These are phyloP conservation scores for Triangularia verruculosa DNA, from an alignment of 2,329 filamentous ascomycete species.

Conservation along the genomic window DNA sequence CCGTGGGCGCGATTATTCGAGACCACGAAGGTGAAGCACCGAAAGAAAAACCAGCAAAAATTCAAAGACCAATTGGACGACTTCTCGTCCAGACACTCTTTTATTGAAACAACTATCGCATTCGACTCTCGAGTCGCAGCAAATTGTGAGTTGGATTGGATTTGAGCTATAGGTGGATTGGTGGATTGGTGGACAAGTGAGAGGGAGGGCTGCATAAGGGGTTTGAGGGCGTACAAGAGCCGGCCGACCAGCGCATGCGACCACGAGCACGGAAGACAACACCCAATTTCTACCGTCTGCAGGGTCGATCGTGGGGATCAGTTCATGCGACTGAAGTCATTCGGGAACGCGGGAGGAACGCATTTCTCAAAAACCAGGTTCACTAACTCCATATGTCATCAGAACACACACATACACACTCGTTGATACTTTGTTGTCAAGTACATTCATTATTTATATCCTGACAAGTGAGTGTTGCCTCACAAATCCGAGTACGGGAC, in stretches of 20 bases:
- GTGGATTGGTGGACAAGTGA: no score
- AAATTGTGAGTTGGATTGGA: conserved; percentile 25
- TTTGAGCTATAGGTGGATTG: not conserved
- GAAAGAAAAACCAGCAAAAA: conserved; percentile 16
- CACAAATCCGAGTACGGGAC: conserved; percentile 6
- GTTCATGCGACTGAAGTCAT: conserved; percentile 27
- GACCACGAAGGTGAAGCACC: conserved; percentile 25
- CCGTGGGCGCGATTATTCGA: conserved; percentile 26
- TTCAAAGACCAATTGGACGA: conserved; percentile 36
- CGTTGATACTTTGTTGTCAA: conserved; percentile 51
- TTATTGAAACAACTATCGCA: conserved; percentile 29
- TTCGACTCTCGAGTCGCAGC: conserved; percentile 8
- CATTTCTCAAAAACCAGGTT: not conserved
- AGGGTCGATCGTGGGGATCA: conserved; percentile 33
- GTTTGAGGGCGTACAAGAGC: conserved; percentile 9
- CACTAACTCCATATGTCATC: conserved; percentile 17
- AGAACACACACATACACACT: conserved; percentile 50
- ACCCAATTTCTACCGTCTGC: conserved; percentile 12
- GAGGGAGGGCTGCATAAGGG: conserved; percentile 4
- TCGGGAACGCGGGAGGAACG: conserved; percentile 1
- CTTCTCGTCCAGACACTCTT: conserved; percentile 49
- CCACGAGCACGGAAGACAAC: not conserved
- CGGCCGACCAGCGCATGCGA: conserved; percentile 8
- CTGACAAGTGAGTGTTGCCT: conserved; percentile 46
- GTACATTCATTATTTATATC: conserved; percentile 54